Base-by-base conservation (phyloP, 768 basidiomycete species). In the Tylopilus subfusipes region DNA sequence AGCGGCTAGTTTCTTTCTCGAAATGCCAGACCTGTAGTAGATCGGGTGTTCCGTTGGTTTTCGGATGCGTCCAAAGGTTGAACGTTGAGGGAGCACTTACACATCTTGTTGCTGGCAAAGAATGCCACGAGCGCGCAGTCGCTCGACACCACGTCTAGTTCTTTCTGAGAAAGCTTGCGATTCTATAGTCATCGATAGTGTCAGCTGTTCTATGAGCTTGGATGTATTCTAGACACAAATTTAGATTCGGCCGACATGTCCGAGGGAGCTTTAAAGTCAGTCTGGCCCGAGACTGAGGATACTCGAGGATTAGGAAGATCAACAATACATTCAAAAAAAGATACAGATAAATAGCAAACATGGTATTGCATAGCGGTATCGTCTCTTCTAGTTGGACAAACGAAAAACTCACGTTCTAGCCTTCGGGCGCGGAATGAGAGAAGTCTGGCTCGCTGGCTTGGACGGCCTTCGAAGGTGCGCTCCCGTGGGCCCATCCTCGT, bases 1-100 rank as follows among this genome's bases (percentile, higher is more conserved):
- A 9, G 89, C 89, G 5, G 84, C 90, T 13, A 84, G 79, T 63
- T 77, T 84, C 46, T 65, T 69, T 16, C 51, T 59, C 11, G 75
- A 63, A 42, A 75, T 71, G 8, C 53, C 55, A 19, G 72, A 70
- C 25, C 76, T 78, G 48, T 18, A 18, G 18, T 36, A 16, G 46
- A 49, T 29, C 12, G 25, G 13, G 43, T 5, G 22, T 13, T 29
- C 19, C n/a, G n/a, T n/a, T n/a, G 22, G 50, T 56, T 27, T 39
- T 36, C 31, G 13, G 24, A 14, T 34, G 13, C 16, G 22, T 38
- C 24, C 4, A 1, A 25, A 33, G 24, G n/a, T 30, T 7, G 21
- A 12, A n/a, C n/a, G n/a, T n/a, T n/a, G n/a, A n/a, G n/a, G 11
- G 9, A 24, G 10, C 51, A 84, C 83, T 72, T 67, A 85, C 84